Conservation (phyloP, 2,329 filamentous ascomycete species). For the Hysterium pulicare region DNA sequence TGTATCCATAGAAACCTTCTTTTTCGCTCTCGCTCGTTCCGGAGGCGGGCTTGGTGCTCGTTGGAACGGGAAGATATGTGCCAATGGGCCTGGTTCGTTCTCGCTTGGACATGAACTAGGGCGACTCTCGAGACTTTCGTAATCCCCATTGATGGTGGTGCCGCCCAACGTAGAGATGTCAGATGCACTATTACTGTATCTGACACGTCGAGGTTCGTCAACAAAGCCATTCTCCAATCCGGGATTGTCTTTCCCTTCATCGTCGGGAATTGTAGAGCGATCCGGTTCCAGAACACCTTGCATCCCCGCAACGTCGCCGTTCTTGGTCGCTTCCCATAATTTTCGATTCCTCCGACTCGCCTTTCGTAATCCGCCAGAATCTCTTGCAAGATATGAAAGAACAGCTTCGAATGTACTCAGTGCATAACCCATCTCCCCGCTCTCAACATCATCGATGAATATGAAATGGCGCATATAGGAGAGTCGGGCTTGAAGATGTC, state of each 20-base stretch:
- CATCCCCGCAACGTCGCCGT: conserved; percentile 72
- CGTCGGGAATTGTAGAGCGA: conserved; percentile 36
- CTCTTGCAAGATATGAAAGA: conserved; percentile 77
- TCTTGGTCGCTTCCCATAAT: conserved; percentile 80
- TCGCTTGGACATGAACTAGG: conserved; percentile 15
- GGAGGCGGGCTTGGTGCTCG: conserved; percentile 50
- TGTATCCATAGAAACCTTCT: conserved; percentile 79
- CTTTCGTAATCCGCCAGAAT: conserved; percentile 76
- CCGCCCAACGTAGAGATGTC: conserved; percentile 24
- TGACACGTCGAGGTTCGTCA: conserved; percentile 23
- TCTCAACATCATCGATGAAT: conserved; percentile 96
- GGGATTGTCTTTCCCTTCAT: conserved; percentile 16
- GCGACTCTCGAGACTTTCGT: conserved; percentile 17
- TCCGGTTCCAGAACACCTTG: conserved; percentile 76
- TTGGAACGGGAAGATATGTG: conserved; percentile 92
- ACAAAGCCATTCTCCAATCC: conserved; percentile 26
- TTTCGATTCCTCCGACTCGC: conserved; percentile 82
- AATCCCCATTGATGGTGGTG: conserved; percentile 29
- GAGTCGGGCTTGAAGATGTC: conserved; percentile 81
- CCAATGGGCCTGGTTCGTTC: conserved; percentile 48
- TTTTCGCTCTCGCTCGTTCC: conserved; percentile 61
- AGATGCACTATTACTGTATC: conserved; percentile 29
- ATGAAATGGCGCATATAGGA: conserved; percentile 97
- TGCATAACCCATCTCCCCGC: conserved; percentile 92
- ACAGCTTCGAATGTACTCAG: conserved; percentile 95